These are phyloP conservation scores for Nemania bipapillata DNA, from an alignment of 2,329 filamentous ascomycete genomes.

Conservation along the genomic window DNA sequence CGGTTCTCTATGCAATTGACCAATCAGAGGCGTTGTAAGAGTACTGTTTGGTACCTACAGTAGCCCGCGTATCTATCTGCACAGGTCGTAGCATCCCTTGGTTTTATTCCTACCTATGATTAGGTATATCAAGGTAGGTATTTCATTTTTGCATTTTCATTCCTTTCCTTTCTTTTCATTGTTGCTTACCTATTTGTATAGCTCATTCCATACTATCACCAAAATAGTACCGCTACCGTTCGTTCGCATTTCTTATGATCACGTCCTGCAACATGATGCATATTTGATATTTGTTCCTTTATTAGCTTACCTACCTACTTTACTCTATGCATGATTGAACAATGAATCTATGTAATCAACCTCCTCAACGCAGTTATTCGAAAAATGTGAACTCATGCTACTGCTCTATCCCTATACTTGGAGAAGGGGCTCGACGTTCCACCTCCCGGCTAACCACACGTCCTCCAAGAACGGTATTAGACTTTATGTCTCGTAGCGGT, in stretches of 20 bases:
- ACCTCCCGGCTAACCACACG: neutral
- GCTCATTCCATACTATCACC: neutral
- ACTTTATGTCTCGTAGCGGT: neutral
- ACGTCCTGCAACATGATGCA: neutral
- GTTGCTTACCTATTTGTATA: neutral
- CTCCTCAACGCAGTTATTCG: slow-evolving; percentile 12
- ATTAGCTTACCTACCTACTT: slow-evolving; percentile 20
- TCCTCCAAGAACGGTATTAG: neutral
- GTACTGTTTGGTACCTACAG: neutral
- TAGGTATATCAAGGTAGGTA: too few species aligned
- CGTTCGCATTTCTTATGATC: neutral
- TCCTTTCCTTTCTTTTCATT: neutral
- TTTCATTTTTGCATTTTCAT: neutral
- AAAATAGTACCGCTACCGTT: neutral
- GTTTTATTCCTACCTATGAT: neutral
- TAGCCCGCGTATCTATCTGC: neutral
- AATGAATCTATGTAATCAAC: slow-evolving; percentile 27
- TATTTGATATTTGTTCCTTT: slow-evolving; percentile 19
- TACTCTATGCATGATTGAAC: slow-evolving; percentile 31
- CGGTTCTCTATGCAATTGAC: slow-evolving; percentile 15
- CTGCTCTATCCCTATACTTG: slow-evolving; percentile 21
- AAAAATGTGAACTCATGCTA: slow-evolving; percentile 23
- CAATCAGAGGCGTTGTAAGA: slow-evolving; percentile 23
- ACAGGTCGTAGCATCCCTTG: too few species aligned
- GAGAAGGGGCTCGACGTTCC: slow-evolving; percentile 10